A percentile compares a stretch with the other conserved stretches of the same genome.
These are phyloP conservation scores for Penstemon eatonii DNA, from an alignment of 257 asterid genomes.

Conservation along the genomic window DNA sequence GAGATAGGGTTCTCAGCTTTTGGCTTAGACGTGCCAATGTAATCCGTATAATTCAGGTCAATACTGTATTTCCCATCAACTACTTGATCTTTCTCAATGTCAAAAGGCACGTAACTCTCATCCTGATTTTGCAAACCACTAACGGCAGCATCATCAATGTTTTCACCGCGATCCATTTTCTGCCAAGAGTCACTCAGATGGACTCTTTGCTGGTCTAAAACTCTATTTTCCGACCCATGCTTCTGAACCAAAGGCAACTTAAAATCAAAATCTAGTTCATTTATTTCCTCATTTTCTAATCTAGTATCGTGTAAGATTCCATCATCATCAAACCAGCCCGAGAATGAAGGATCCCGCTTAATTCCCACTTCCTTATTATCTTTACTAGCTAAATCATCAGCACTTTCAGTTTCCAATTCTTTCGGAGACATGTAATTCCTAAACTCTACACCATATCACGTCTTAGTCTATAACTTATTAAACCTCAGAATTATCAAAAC, in stretches of 20 bases:
- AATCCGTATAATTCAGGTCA: constrained; percentile 17
- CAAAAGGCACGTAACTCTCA: constrained; percentile 61
- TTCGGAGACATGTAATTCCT: constrained; percentile 24
- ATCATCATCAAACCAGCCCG: constrained; percentile 74
- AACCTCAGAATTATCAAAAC: too few species aligned
- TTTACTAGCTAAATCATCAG: constrained; percentile 35
- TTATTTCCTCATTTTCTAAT: too few species aligned
- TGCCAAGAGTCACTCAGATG: background rate
- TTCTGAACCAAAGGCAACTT: background rate
- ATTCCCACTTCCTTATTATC: constrained; percentile 22
- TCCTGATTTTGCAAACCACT: constrained; percentile 33
- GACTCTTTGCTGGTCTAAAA: background rate
- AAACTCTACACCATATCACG: constrained; percentile 30
- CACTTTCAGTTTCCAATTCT: constrained; percentile 52
- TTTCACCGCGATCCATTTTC: constrained; percentile 56
- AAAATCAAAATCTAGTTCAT: too few species aligned
- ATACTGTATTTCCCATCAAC: constrained; percentile 27
- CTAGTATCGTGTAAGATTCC: constrained; percentile 28
- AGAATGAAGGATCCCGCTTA: constrained; percentile 65
- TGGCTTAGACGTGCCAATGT: background rate
- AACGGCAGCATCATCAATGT: constrained; percentile 33
- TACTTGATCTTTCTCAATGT: constrained; percentile 47
- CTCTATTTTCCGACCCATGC: constrained; percentile 24
- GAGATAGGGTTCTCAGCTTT: constrained; percentile 42
- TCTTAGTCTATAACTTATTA: too few species aligned